Percentiles rank a stretch among this genome's conserved stretches.
phyloP scores from a whole-genome alignment of 2,329 filamentous ascomycete genomes.

The Aureobasidium sp. region DNA sequence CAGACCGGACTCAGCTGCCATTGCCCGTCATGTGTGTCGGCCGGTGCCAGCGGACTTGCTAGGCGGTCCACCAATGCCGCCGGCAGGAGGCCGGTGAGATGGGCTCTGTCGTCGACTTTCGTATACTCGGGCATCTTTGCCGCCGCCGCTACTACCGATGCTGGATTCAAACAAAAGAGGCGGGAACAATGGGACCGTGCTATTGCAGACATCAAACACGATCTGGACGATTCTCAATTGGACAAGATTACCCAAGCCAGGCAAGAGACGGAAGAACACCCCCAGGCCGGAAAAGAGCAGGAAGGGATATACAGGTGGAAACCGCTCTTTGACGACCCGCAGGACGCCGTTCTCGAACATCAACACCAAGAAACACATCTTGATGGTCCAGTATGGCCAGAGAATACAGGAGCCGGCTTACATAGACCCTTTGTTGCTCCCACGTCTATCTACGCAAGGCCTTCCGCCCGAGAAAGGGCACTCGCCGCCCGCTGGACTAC shows the following conservation, averaged over 20 bases:
- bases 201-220: constrained; percentile 48
- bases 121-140: constrained; percentile 61
- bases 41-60: constrained; percentile 34
- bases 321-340: constrained; percentile 5
- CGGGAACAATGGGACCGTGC: constrained; percentile 54
- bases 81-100: constrained; percentile 43
- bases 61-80: constrained; percentile 45
- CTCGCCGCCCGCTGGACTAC: constrained; percentile 28
- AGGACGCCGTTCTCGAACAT: constrained; percentile 8
- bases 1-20: constrained; percentile 53
- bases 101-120: constrained; percentile 49
- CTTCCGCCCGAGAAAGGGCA: constrained; percentile 23
- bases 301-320: background rate
- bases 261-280: constrained; percentile 7
- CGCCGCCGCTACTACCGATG: constrained; percentile 56
- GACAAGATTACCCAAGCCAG: background rate
- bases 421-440: constrained; percentile 31
- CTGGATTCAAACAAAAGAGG: constrained; percentile 49
- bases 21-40: constrained; percentile 53
- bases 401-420: constrained; percentile 32
- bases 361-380: background rate
- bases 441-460: constrained; percentile 38
- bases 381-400: constrained; percentile 26
- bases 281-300: background rate
- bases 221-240: constrained; percentile 25